Evolutionary conservation across 768 basidiomycete genomes (phyloP), one percentile per base, ranked within the genome.

Genomic region (Termitomyces sp.): DNA sequence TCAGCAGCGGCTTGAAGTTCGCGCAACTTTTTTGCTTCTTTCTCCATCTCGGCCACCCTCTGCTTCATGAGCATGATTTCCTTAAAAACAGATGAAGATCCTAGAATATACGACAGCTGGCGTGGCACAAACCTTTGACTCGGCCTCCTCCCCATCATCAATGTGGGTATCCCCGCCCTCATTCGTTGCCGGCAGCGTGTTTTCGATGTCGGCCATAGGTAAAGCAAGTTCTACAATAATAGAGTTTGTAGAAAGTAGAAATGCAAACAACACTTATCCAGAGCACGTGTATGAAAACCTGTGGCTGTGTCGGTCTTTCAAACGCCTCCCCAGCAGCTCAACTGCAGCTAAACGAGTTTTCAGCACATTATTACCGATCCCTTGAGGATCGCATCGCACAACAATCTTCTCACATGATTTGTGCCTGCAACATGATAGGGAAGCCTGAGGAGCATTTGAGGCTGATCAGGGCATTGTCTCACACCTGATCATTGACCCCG

Each of bases 61-160:
- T 91, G 88, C 72, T 93, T 94, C 92, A 94, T 94, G 63, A 90
- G 80, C 67, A 84, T 76, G 55, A 94, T 89, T 79, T 94, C 92
- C 87, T 91, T 66, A n/a, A 65, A 58, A 62, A 62, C 37, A 57
- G 53, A 65, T 52, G 44, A 55, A 52, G 48, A 59, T 61, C 59
- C 43, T 60, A 37, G 44, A 49, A 54, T n/a, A 47, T 35, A 11
- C 44, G 49, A 49, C 43, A 56, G 19, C 40, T 45, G 46, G 50
- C 25, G 27, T 32, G 46, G 61, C 28, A 19, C 51, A 62, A 58
- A 82, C 84, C 73, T 84, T 83, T 21, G 83, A 79, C 63, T 86
- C 84, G 1, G 77, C 82, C 56, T 86, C 85, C 57, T 86, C 85
- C 1, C 73, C 78, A 73, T 85, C 82, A 55, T 86, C 83, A 45